phyloP scores from a whole-genome alignment of 305 asterid species.

The Rubia tinctorum region DNA sequence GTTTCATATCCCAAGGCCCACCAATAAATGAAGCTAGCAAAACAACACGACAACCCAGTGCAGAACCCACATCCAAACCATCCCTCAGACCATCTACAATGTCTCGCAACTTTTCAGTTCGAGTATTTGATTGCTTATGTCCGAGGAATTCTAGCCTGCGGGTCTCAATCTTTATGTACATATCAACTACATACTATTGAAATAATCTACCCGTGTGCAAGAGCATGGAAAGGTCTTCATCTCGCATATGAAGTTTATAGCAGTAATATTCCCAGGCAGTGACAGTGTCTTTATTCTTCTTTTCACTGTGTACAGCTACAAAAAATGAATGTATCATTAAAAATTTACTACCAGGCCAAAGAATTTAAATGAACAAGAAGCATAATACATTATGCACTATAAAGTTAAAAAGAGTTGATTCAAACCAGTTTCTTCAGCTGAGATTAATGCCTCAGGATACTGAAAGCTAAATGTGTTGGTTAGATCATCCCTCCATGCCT shows the following conservation, averaged over 20 bases:
- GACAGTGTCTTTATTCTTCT: not conserved
- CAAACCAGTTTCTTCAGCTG: too few relatives aligned
- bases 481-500: not conserved
- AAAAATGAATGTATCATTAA: too few relatives aligned
- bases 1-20: not conserved
- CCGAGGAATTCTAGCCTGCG: not conserved
- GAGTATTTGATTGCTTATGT: not conserved
- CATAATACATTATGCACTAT: too few relatives aligned
- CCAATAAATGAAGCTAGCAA: not conserved
- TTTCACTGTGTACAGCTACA: not conserved
- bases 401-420: too few relatives aligned
- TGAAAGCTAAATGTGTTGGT: not conserved
- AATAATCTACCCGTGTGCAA: too few relatives aligned
- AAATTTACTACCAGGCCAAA: too few relatives aligned
- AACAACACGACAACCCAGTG: not conserved
- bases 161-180: not conserved
- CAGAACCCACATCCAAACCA: not conserved
- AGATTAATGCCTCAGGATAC: too few relatives aligned
- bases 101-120: not conserved
- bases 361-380: too few relatives aligned
- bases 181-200: too few relatives aligned
- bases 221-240: too few relatives aligned
- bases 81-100: not conserved
- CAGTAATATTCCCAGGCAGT: too few relatives aligned
- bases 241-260: too few relatives aligned